These are phyloP conservation scores for Geoglossum cookeanum DNA, from an alignment of 2,329 filamentous ascomycete species.

Conservation along the genomic window DNA sequence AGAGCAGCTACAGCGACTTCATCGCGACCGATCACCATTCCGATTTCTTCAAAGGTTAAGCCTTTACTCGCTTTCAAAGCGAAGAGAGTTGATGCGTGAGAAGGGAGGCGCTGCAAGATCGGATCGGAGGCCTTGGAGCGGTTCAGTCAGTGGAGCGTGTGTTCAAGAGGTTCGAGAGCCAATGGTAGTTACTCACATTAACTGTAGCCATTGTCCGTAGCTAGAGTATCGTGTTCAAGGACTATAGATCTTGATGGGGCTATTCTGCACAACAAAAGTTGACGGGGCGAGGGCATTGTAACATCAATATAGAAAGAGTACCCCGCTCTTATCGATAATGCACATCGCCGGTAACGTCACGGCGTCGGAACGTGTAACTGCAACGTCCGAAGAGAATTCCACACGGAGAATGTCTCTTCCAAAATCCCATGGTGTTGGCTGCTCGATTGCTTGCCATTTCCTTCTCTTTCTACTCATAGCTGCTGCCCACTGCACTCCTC, in stretches of 20 bases:
- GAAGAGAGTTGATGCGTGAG: conserved; percentile 56
- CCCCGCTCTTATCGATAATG: not conserved
- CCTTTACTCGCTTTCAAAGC: conserved; percentile 57
- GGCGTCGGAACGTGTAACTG: no score
- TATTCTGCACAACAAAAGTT: no score
- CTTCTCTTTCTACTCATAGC: no score
- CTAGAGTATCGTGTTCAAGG: no score
- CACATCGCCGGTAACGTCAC: no score
- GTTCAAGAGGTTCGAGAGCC: not conserved
- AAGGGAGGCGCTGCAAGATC: conserved; percentile 48
- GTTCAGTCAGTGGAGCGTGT: not conserved
- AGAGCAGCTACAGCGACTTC: conserved; percentile 74
- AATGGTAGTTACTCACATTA: not conserved
- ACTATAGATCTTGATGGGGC: not conserved
- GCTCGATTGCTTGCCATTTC: no score
- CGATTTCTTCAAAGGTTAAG: conserved; percentile 65
- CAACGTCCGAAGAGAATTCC: no score
- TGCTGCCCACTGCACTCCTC: no score
- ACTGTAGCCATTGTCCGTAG: not conserved
- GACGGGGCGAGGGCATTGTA: no score
- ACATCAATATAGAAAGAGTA: no score
- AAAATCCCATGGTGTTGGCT: no score
- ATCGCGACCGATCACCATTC: conserved; percentile 49
- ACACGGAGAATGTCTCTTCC: no score
- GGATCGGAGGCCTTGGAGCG: conserved; percentile 19